phyloP scores from a whole-genome alignment of 1,139 yeast genomes.

The Geotrichum fermentans region DNA sequence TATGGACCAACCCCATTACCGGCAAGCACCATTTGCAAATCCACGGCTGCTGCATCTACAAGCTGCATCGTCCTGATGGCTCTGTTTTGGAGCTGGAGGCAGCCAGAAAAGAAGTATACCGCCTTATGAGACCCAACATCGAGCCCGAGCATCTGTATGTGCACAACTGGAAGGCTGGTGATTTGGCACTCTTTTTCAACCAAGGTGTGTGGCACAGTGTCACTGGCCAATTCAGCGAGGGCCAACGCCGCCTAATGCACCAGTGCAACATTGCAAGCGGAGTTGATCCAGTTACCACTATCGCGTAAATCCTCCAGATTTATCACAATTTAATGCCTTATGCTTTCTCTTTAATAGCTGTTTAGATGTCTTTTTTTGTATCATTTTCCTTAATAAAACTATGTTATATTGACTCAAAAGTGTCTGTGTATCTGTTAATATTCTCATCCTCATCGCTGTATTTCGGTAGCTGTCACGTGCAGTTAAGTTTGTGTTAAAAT shows the following conservation, averaged over 20 bases:
- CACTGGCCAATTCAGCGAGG: conserved; percentile 75
- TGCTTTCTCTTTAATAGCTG: too few species aligned
- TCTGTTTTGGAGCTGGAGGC: conserved; percentile 57
- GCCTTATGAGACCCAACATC: conserved; percentile 78
- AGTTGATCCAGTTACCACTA: conserved; percentile 65
- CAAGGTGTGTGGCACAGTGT: conserved; percentile 89
- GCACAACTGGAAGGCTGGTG: conserved; percentile 78
- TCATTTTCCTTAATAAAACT: too few species aligned
- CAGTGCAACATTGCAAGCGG: conserved; percentile 88
- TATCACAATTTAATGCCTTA: too few species aligned
- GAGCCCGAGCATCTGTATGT: conserved; percentile 67
- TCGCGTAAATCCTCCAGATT: too few species aligned
- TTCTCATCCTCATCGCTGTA: too few species aligned
- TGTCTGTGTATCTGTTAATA: too few species aligned
- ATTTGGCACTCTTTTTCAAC: conserved; percentile 76
- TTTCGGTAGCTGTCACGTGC: too few species aligned
- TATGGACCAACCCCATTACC: conserved; percentile 89
- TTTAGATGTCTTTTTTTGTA: too few species aligned
- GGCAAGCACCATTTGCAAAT: conserved; percentile 72
- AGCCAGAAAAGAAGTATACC: conserved; percentile 66
- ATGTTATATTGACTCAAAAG: too few species aligned
- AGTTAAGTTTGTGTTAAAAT: too few species aligned
- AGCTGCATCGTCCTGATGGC: conserved; percentile 52
- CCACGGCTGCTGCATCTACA: conserved; percentile 75
- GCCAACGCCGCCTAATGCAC: conserved; percentile 80